These are phyloP conservation scores for Raddia guianensis DNA, from an alignment of 176 grass and related monocot species.

Conservation along the genomic window DNA sequence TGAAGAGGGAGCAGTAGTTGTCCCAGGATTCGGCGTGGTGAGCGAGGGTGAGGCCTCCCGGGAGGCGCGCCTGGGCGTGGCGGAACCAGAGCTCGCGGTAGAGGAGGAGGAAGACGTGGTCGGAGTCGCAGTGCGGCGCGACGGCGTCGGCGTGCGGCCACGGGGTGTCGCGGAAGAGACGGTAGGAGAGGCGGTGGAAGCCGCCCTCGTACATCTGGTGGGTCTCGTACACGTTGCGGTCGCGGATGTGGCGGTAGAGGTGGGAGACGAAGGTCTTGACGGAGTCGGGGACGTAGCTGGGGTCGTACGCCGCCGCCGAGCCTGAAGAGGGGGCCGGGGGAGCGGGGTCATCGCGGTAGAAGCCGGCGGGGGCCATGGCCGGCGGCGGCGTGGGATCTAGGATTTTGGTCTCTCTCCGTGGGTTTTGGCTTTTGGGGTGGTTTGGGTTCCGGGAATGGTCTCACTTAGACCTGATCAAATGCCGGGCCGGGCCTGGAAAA, in stretches of 20 bases:
- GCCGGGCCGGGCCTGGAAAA: no score
- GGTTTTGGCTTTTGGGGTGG: no score
- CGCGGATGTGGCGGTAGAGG: conserved; percentile 95
- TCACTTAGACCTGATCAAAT: no score
- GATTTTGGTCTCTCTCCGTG: neutral
- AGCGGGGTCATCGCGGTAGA: neutral
- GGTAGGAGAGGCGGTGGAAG: conserved; percentile 90
- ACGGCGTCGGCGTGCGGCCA: conserved; percentile 85
- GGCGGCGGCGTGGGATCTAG: conserved; percentile 1
- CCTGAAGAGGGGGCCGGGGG: neutral
- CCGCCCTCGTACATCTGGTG: conserved; percentile 99
- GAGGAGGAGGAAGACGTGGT: conserved; percentile 95
- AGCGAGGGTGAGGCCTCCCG: conserved; percentile 48
- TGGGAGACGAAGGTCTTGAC: conserved; percentile 96
- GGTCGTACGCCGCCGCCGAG: conserved; percentile 49
- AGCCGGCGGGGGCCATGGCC: neutral
- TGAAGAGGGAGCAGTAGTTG: conserved; percentile 97
- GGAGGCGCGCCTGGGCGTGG: conserved; percentile 81
- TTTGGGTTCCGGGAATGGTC: no score
- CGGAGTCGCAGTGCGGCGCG: conserved; percentile 81
- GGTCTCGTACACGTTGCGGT: conserved; percentile 99
- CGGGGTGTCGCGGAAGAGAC: conserved; percentile 86
- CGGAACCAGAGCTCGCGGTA: conserved; percentile 99
- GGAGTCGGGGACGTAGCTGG: conserved; percentile 90
- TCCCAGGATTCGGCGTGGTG: conserved; percentile 89